Evolutionary conservation across 768 basidiomycete species (phyloP).

Genomic region (Daedaleopsis nitida): DNA sequence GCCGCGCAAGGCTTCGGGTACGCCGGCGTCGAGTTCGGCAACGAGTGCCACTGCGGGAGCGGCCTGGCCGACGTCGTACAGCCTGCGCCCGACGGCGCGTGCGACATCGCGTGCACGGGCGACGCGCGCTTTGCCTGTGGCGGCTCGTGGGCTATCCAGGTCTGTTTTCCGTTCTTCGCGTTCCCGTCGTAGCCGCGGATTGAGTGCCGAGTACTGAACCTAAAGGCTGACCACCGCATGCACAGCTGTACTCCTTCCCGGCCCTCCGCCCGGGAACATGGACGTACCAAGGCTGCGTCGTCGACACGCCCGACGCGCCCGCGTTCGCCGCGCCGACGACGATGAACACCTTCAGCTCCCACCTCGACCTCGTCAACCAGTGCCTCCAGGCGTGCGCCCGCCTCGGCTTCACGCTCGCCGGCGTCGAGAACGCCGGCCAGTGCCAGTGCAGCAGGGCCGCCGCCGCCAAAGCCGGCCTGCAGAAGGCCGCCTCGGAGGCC

Average conservation of each 20-base stretch:
- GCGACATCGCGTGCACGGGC: constrained; percentile 24
- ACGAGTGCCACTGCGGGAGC: constrained; percentile 29
- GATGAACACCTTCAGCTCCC: constrained; percentile 9
- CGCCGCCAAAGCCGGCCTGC: constrained; percentile 3
- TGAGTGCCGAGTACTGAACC: background rate
- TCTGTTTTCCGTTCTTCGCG: too few species aligned
- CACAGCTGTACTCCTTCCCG: constrained; percentile 19
- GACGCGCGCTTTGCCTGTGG: constrained; percentile 21
- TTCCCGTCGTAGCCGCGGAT: too few species aligned
- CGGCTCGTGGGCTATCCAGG: constrained; percentile 24
- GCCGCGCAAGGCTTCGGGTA: constrained; percentile 18
- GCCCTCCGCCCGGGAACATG: constrained; percentile 16
- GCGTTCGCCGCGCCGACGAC: constrained; percentile 7
- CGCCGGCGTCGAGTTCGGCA: constrained; percentile 28
- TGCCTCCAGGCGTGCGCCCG: constrained; percentile 14
- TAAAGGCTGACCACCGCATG: background rate
- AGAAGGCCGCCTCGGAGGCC: constrained; percentile 1
- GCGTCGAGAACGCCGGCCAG: constrained; percentile 16
- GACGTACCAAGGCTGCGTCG: constrained; percentile 14
- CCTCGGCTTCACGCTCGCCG: constrained; percentile 14
- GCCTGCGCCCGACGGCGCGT: constrained; percentile 17
- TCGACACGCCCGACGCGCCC: constrained; percentile 15
- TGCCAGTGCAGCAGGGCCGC: constrained; percentile 19
- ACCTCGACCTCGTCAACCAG: constrained; percentile 16
- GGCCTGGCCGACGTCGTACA: constrained; percentile 15